Evolutionary conservation across 257 asterid genomes (phyloP).

Genomic region (Nyctanthes arbortristis): DNA sequence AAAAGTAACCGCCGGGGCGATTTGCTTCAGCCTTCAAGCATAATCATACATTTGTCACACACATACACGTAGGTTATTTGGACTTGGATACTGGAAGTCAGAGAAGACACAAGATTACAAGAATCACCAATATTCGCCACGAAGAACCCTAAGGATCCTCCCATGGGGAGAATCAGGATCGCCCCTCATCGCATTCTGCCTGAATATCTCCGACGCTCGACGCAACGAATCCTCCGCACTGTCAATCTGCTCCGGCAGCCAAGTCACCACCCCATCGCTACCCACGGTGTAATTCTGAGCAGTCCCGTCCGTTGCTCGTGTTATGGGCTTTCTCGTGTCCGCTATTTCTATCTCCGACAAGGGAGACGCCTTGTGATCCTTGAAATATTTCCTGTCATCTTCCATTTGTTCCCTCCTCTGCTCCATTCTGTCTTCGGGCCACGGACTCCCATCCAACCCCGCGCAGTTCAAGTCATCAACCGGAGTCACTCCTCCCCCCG

Average conservation of each 20-base stretch:
- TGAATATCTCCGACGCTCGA: constrained; percentile 60
- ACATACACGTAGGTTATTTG: neutral
- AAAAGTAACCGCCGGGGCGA: too few relatives aligned
- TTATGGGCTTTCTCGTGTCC: constrained; percentile 69
- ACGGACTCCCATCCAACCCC: constrained; percentile 60
- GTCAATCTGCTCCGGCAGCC: constrained; percentile 81
- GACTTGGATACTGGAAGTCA: too few relatives aligned
- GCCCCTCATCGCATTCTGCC: constrained; percentile 57
- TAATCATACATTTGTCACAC: neutral
- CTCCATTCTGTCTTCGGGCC: constrained; percentile 43
- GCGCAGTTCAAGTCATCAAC: constrained; percentile 35
- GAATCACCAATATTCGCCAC: constrained; percentile 67
- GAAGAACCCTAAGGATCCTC: constrained; percentile 62
- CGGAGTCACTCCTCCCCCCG: too few relatives aligned
- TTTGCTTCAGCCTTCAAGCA: too few relatives aligned
- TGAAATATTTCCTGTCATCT: constrained; percentile 53
- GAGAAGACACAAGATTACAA: neutral
- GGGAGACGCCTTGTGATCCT: constrained; percentile 73
- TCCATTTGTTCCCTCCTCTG: constrained; percentile 40
- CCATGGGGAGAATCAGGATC: constrained; percentile 94
- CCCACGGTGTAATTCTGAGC: constrained; percentile 23
- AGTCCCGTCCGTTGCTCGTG: constrained; percentile 54
- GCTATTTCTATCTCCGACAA: constrained; percentile 61
- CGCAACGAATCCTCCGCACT: constrained; percentile 74
- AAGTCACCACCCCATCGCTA: constrained; percentile 33